Conservation (phyloP, 2,329 filamentous ascomycete species). For the Fusarium heterosporum region DNA sequence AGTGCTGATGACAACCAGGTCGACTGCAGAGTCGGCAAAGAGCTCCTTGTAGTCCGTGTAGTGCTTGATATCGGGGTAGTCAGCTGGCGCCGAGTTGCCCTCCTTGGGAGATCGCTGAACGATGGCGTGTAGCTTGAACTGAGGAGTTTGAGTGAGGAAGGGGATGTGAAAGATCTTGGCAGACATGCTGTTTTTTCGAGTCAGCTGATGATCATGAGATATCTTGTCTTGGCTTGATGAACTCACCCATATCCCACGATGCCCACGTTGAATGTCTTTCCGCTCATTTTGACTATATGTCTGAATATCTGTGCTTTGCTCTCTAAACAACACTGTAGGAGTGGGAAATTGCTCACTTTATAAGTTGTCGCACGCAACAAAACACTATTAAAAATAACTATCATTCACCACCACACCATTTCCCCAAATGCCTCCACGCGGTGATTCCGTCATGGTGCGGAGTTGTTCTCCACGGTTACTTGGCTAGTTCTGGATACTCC, state of each 20-base stretch:
- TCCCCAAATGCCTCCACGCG: conserved; percentile 20
- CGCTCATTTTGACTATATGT: conserved; percentile 45
- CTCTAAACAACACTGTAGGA: neutral
- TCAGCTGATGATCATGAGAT: conserved; percentile 32
- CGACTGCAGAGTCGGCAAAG: conserved; percentile 72
- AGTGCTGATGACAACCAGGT: conserved; percentile 78
- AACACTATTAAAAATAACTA: neutral
- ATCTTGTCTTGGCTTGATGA: neutral
- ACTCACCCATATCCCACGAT: conserved; percentile 64
- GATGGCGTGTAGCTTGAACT: conserved; percentile 77
- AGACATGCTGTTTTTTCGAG: conserved; percentile 58
- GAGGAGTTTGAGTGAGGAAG: conserved; percentile 73
- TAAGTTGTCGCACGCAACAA: conserved; percentile 8
- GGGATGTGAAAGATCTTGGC: conserved; percentile 90
- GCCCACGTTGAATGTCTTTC: conserved; percentile 62
- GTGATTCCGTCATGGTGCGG: conserved; percentile 44
- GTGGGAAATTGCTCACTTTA: conserved; percentile 1
- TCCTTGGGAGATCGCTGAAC: conserved; percentile 78
- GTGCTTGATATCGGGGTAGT: conserved; percentile 73
- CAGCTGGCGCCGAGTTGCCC: conserved; percentile 73
- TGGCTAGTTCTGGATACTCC: conserved; percentile 23
- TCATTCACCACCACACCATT: conserved; percentile 8
- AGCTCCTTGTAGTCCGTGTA: conserved; percentile 72
- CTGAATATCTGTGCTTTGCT: neutral
- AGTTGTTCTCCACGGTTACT: conserved; percentile 41